These are phyloP conservation scores for Fusarium sp. DNA, from an alignment of 2,329 filamentous ascomycete genomes.

Conservation along the genomic window DNA sequence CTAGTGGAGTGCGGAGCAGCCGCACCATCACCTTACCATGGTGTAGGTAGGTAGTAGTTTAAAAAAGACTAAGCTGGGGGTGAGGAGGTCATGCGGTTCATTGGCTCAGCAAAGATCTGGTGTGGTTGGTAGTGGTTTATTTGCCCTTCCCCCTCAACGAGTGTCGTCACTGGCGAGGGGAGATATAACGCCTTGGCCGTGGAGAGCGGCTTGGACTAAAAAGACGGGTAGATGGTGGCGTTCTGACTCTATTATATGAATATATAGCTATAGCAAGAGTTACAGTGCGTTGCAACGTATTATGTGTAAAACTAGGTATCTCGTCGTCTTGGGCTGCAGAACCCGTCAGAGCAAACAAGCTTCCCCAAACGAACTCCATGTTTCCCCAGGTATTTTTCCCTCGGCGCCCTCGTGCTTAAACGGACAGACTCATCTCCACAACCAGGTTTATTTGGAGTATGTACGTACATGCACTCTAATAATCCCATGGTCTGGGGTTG, in stretches of 20 bases:
- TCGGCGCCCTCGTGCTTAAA: not conserved
- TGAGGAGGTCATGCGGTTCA: not conserved
- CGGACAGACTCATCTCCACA: not conserved
- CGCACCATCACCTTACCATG: conserved; percentile 19
- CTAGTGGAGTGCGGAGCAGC: conserved; percentile 25
- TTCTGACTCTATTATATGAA: not conserved
- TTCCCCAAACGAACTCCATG: not conserved
- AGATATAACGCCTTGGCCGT: conserved; percentile 14
- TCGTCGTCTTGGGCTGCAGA: not conserved
- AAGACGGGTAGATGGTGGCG: not conserved
- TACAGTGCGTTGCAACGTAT: not conserved
- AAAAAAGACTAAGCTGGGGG: not conserved
- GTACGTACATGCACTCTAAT: not conserved
- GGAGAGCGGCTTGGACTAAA: not conserved
- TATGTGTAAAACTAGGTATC: not conserved
- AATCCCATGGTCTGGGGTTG: not conserved
- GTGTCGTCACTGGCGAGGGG: conserved; percentile 13
- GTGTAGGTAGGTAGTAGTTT: not conserved
- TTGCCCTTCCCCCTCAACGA: not conserved
- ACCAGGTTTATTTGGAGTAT: not conserved
- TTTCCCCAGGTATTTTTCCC: not conserved
- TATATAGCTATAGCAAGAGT: not conserved
- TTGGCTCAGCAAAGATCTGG: conserved; percentile 7
- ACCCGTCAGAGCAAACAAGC: not conserved
- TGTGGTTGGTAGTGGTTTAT: not conserved